Evolutionary conservation across 306 rosid genomes (phyloP), one percentile per base, ranked within the genome.

Genomic region (Dalbergia cultrata): DNA sequence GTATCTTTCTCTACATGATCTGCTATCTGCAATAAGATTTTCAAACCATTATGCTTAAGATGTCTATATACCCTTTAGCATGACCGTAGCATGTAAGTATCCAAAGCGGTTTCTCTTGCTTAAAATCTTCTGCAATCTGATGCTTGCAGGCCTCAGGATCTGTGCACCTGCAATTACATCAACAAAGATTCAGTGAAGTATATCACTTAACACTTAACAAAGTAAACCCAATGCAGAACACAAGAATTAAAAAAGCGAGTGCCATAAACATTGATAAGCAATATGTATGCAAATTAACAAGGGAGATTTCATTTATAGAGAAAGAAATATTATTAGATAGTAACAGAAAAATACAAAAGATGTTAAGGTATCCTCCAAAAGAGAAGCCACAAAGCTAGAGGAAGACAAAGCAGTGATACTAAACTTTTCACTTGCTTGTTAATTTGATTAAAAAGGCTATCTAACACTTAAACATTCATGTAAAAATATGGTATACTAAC

Each of bases 41-140:
- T 43, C 74, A 60, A 54, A 61, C 47, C 54, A 68, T n/a, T 31
- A 43, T 43, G 50, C 14, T 22, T 63, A 22, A 57, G 31, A 64
- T 59, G 50, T 52, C 58, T 39, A 66, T 56, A 78, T 90, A 92
- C 98, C 89, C 84, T 90, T 69, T 91, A 84, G 67, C 67, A 87
- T 95, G 98, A 85, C 91, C 75, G 13, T 93, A 95, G 92, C 98
- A 93, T 2, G 97, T 91, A 74, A 95, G 93, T 80, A 84, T 89
- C 99, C 99, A 95, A 63, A 93, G 83, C 13, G 99, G 98, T 71
- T 84, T 90, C 90, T 93, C 99, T 4, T 77, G 76, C 81, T 89
- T 78, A 72, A 91, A 91, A 88, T 95, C 98, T 65, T 90, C 93
- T 53, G 67, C 90, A 49, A 93, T 88, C 81, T 81, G 87, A 82